phyloP scores from a whole-genome alignment of 2,329 filamentous ascomycete genomes.

The Cladosporium cucumerinum region DNA sequence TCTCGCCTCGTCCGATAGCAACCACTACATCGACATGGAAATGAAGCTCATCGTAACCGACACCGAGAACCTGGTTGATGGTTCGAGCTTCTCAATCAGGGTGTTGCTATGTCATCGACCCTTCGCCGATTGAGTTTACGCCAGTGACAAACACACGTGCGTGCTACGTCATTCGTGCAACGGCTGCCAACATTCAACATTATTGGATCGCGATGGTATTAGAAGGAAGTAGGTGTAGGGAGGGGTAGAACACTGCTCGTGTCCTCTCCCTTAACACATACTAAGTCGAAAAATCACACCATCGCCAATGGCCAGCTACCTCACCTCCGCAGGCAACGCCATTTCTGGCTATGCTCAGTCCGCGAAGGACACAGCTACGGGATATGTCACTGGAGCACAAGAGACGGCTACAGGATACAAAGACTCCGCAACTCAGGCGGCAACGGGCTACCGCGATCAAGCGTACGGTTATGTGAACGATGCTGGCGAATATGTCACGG shows the following conservation, averaged over 20 bases:
- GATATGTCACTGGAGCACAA: conserved; percentile 14
- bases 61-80: background rate
- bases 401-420: conserved; percentile 17
- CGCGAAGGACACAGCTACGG: conserved; percentile 13
- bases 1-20: background rate
- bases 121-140: background rate
- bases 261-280: background rate
- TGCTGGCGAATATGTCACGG: conserved; percentile 20
- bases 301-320: background rate
- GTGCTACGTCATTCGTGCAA: conserved; percentile 1
- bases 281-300: background rate
- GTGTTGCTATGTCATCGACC: background rate
- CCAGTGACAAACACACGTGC: background rate
- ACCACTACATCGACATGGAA: background rate
- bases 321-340: background rate
- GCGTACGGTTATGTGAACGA: conserved; percentile 20
- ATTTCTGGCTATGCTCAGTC: conserved; percentile 13
- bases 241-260: background rate
- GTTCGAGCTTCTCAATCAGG: background rate
- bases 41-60: background rate
- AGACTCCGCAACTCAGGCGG: conserved; percentile 1
- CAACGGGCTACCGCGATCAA: conserved; percentile 17
- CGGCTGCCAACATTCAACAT: conserved; percentile 1
- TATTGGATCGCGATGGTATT: background rate
- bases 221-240: background rate